A percentile compares a stretch with the other conserved stretches of the same genome.
Conservation (phyloP, 805 yeast genomes). For the Starmerella vaccinii region DNA sequence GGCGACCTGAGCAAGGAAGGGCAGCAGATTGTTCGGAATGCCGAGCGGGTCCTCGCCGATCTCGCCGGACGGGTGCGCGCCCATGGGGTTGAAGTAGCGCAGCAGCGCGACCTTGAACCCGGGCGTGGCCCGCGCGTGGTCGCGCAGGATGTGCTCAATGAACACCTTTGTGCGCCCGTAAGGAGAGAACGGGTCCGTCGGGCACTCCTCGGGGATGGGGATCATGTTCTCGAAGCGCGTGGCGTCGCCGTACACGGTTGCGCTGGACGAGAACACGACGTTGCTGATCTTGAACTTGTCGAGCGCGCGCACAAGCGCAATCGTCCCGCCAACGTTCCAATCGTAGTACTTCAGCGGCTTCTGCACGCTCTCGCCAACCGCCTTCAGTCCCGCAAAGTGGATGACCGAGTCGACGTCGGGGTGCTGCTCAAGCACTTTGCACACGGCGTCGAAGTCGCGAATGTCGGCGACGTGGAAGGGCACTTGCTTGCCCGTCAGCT, state of each 20-base stretch:
- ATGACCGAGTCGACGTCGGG: constrained; percentile 47
- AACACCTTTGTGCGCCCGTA: constrained; percentile 63
- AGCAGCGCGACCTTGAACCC: constrained; percentile 44
- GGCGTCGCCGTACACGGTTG: constrained; percentile 78
- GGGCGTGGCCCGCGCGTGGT: constrained; percentile 38
- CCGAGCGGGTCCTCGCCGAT: constrained; percentile 77
- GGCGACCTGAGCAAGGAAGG: constrained; percentile 69
- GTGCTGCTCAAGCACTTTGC: constrained; percentile 40
- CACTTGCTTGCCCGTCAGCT: constrained; percentile 38
- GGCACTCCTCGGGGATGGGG: constrained; percentile 71
- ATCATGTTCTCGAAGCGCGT: constrained; percentile 60
- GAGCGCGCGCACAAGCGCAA: constrained; percentile 48
- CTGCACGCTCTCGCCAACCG: constrained; percentile 66
- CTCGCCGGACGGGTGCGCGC: constrained; percentile 73
- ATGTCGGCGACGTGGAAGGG: constrained; percentile 53
- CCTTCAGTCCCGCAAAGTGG: constrained; percentile 76
- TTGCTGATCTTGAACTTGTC: constrained; percentile 38
- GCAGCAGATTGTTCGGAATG: constrained; percentile 64
- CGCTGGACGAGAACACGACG: constrained; percentile 66
- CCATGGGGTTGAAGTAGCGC: constrained; percentile 75
- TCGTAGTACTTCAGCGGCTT: constrained; percentile 60
- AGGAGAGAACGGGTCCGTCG: constrained; percentile 64
- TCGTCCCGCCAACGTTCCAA: constrained; percentile 57
- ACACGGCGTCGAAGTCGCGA: constrained; percentile 41
- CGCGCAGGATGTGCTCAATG: constrained; percentile 53